A percentile compares a stretch with the other conserved stretches of the same genome.
phyloP scores from a whole-genome alignment of 768 basidiomycete species.

The Termitomyces sp. region DNA sequence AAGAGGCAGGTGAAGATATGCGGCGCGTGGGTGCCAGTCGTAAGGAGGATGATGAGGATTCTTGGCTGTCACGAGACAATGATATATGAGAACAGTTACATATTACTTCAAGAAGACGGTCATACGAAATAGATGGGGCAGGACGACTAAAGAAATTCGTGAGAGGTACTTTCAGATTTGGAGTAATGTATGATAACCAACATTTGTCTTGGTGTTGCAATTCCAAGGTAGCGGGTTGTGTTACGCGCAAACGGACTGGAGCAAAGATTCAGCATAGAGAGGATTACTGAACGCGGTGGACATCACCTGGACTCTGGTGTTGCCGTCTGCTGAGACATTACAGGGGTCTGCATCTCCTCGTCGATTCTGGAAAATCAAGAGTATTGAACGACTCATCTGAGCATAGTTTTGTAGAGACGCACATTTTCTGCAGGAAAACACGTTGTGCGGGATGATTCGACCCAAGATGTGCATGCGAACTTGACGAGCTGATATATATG shows the following conservation, averaged over 20 bases:
- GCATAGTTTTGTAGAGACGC: conserved; percentile 1
- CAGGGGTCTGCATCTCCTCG: conserved; percentile 21
- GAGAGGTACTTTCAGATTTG: neutral
- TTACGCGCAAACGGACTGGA: conserved; percentile 22
- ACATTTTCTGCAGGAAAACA: conserved; percentile 15
- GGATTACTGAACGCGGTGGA: neutral
- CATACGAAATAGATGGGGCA: conserved; percentile 18
- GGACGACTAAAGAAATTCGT: conserved; percentile 10
- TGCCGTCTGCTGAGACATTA: conserved; percentile 34
- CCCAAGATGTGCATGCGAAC: conserved; percentile 12
- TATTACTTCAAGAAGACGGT: neutral
- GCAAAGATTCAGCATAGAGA: conserved; percentile 3
- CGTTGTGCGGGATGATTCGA: conserved; percentile 17
- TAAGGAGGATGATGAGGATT: conserved; percentile 17
- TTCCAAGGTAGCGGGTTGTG: conserved; percentile 22
- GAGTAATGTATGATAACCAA: neutral
- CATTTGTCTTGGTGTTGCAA: conserved; percentile 31
- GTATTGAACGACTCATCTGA: neutral
- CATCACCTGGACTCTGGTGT: conserved; percentile 49
- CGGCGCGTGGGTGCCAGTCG: conserved; percentile 24
- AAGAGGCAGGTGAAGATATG: conserved; percentile 30
- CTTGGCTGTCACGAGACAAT: conserved; percentile 19
- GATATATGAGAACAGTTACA: neutral
- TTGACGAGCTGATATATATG: conserved; percentile 9
- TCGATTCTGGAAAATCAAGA: conserved; percentile 13